phyloP scores from a whole-genome alignment of 768 basidiomycete species.

The Ramaria rubella region DNA sequence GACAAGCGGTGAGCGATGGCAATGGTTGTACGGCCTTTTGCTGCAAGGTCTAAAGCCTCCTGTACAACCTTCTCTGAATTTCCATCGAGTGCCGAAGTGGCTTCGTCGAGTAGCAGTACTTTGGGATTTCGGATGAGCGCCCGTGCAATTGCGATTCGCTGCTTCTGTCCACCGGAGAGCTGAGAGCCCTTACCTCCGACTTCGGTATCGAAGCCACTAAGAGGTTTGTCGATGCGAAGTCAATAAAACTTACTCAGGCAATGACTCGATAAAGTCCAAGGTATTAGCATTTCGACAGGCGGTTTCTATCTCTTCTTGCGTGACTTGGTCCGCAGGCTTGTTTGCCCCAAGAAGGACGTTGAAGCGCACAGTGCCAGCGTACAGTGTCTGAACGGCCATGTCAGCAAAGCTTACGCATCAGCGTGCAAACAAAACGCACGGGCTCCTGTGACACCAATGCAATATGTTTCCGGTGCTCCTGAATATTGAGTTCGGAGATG shows the following conservation, averaged over 20 bases:
- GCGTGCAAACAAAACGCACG: slow-evolving; percentile 13
- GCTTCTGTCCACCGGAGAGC: slow-evolving; percentile 84
- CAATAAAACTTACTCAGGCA: slow-evolving; percentile 59
- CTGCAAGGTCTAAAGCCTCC: slow-evolving; percentile 85
- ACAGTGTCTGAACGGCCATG: slow-evolving; percentile 47
- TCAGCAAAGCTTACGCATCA: background rate
- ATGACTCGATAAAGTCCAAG: slow-evolving; percentile 77
- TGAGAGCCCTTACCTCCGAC: slow-evolving; percentile 89
- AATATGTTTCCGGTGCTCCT: slow-evolving; percentile 83
- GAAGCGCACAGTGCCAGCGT: slow-evolving; percentile 87
- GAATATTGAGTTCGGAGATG: slow-evolving; percentile 71
- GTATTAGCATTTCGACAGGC: slow-evolving; percentile 87
- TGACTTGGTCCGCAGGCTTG: slow-evolving; percentile 71
- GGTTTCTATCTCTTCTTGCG: slow-evolving; percentile 78
- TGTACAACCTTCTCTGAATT: slow-evolving; percentile 94
- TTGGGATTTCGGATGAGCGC: slow-evolving; percentile 88
- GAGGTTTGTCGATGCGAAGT: slow-evolving; percentile 9
- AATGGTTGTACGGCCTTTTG: slow-evolving; percentile 88
- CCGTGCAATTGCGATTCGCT: slow-evolving; percentile 80
- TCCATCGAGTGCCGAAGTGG: slow-evolving; percentile 86
- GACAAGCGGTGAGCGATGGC: slow-evolving; percentile 93
- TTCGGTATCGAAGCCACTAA: slow-evolving; percentile 82
- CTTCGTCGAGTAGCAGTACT: slow-evolving; percentile 82
- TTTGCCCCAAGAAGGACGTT: slow-evolving; percentile 84
- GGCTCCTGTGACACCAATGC: slow-evolving; percentile 91